Percentiles rank a stretch among this genome's conserved stretches.
Conservation (phyloP, 352 stramenopile species). For the Phytophthora nicotianae region DNA sequence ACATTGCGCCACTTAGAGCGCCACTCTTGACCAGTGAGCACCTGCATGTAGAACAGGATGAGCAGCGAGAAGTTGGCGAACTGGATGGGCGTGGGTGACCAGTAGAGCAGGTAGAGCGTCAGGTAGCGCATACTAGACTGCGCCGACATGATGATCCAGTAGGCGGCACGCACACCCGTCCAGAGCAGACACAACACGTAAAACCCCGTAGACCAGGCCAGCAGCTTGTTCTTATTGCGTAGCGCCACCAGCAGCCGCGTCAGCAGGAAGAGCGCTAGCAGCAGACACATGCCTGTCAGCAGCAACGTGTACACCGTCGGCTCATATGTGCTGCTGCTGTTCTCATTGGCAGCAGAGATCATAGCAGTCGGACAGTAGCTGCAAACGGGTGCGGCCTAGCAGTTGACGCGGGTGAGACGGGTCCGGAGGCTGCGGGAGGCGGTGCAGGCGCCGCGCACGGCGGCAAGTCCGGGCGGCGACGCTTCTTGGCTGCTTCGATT, state of each 20-base stretch:
- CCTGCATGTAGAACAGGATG: slow-evolving; percentile 90
- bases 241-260: slow-evolving; percentile 66
- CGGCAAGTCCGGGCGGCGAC: slow-evolving; percentile 10
- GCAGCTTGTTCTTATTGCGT: slow-evolving; percentile 84
- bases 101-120: slow-evolving; percentile 88
- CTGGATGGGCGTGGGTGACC: slow-evolving; percentile 85
- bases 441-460: slow-evolving; percentile 11
- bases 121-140: slow-evolving; percentile 79
- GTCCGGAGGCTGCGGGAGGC: slow-evolving; percentile 1
- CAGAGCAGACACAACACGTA: slow-evolving; percentile 81
- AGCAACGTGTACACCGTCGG: slow-evolving; percentile 79
- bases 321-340: slow-evolving; percentile 47
- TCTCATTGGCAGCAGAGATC: slow-evolving; percentile 20
- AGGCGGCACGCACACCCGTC: slow-evolving; percentile 79
- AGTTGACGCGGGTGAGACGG: slow-evolving; percentile 10
- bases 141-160: slow-evolving; percentile 86
- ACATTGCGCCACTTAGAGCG: slow-evolving; percentile 73
- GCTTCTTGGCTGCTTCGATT: slow-evolving; percentile 20
- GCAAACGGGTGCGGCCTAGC: background rate
- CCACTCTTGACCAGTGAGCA: slow-evolving; percentile 81
- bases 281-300: slow-evolving; percentile 77
- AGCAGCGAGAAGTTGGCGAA: slow-evolving; percentile 91
- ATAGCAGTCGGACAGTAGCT: slow-evolving; percentile 4
- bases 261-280: slow-evolving; percentile 76
- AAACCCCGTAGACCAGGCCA: slow-evolving; percentile 87